A percentile compares a stretch with the other conserved stretches of the same genome.
These are phyloP conservation scores for Exophiala calicioides DNA, from an alignment of 2,329 filamentous ascomycete genomes.

Conservation along the genomic window DNA sequence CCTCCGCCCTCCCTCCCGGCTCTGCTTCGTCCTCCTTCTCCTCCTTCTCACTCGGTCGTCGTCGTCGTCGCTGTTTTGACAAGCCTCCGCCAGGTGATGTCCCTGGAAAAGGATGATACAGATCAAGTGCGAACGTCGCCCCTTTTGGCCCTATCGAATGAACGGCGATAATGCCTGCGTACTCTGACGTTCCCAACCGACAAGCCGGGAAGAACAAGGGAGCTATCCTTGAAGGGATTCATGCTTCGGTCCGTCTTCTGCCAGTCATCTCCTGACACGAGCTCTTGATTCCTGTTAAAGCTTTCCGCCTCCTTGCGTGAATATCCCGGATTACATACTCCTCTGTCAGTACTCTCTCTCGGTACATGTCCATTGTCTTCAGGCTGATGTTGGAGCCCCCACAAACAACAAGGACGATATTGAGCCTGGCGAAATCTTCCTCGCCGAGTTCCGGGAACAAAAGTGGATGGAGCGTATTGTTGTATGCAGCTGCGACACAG, in stretches of 20 bases:
- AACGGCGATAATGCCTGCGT: no score
- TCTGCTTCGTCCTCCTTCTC: no score
- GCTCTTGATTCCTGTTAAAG: neutral
- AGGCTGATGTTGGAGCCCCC: constrained; percentile 13
- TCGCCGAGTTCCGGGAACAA: neutral
- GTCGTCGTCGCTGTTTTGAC: no score
- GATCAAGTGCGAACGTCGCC: no score
- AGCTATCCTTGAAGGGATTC: neutral
- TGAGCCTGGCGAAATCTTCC: constrained; percentile 9
- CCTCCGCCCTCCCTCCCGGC: no score
- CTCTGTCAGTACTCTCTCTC: neutral
- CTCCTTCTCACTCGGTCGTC: no score
- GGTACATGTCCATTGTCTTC: constrained; percentile 8
- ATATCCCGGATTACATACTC: neutral
- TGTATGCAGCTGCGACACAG: constrained; percentile 54
- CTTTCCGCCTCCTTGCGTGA: neutral
- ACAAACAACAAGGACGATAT: constrained; percentile 16
- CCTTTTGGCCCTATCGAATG: no score
- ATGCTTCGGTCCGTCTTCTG: neutral
- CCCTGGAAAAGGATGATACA: no score
- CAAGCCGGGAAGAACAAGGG: no score
- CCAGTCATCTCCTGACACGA: neutral
- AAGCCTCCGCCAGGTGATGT: no score
- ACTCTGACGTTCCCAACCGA: no score
- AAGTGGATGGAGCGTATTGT: constrained; percentile 6